A percentile compares a stretch with the other conserved stretches of the same genome.
phyloP scores from a whole-genome alignment of 441 rosid genomes.

The Pelargonium cotyledonis region DNA sequence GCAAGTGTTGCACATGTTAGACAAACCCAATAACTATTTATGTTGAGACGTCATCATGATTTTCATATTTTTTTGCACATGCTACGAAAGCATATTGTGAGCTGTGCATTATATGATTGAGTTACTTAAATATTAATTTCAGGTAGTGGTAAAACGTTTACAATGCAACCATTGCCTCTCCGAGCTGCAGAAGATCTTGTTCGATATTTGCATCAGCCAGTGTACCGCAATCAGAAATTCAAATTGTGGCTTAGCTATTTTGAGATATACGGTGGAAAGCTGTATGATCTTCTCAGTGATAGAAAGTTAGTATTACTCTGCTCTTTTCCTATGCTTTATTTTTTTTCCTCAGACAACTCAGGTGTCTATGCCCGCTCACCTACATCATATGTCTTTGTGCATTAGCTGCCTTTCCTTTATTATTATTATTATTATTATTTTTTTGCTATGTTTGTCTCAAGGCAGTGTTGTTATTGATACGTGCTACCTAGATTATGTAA shows the following conservation, averaged over 20 bases:
- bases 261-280: slow-evolving; percentile 98
- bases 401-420: neutral
- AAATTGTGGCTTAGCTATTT: slow-evolving; percentile 96
- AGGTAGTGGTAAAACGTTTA: slow-evolving; percentile 99
- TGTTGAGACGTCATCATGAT: too few relatives aligned
- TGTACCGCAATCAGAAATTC: slow-evolving; percentile 72
- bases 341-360: neutral
- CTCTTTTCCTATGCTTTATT: slow-evolving; percentile 11
- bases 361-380: neutral
- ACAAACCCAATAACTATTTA: too few relatives aligned
- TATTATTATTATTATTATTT: too few relatives aligned
- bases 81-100: neutral
- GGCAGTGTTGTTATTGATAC: neutral
- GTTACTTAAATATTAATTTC: slow-evolving; percentile 17
- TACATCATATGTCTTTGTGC: too few relatives aligned
- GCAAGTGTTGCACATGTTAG: too few relatives aligned
- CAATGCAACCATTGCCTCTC: slow-evolving; percentile 97
- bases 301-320: slow-evolving; percentile 58
- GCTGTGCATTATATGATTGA: slow-evolving; percentile 7
- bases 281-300: slow-evolving; percentile 86
- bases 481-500: neutral
- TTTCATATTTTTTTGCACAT: too few relatives aligned
- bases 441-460: neutral
- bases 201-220: slow-evolving; percentile 81
- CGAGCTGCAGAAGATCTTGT: slow-evolving; percentile 85